These are phyloP conservation scores for Waltergamsia citrina DNA, from an alignment of 2,329 filamentous ascomycete genomes.

Conservation along the genomic window DNA sequence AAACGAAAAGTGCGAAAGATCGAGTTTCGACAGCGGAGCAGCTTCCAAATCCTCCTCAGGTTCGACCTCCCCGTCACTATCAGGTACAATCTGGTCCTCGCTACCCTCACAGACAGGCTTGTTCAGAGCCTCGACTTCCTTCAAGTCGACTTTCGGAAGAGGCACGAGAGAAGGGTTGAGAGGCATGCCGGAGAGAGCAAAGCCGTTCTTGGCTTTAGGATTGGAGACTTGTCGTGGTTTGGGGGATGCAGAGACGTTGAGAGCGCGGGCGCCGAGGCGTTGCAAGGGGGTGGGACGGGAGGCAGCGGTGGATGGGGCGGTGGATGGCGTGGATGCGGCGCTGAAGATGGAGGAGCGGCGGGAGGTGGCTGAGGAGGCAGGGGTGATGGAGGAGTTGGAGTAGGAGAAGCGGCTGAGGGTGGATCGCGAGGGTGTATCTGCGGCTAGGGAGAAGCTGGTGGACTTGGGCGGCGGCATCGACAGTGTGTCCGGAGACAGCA, in stretches of 20 bases:
- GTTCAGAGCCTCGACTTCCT: slow-evolving; percentile 43
- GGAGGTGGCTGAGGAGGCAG: slow-evolving; percentile 19
- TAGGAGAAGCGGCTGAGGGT: slow-evolving; percentile 24
- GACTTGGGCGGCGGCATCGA: slow-evolving; percentile 18
- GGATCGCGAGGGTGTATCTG: slow-evolving; percentile 18
- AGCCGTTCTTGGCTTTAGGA: slow-evolving; percentile 6
- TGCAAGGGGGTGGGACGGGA: slow-evolving; percentile 42
- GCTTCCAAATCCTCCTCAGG: slow-evolving; percentile 21
- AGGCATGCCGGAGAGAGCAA: slow-evolving; percentile 22
- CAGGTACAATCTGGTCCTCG: slow-evolving; percentile 46
- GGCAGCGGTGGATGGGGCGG: slow-evolving; percentile 28
- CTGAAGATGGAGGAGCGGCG: slow-evolving; percentile 25
- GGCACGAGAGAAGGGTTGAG: slow-evolving; percentile 46
- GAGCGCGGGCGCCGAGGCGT: slow-evolving; percentile 38
- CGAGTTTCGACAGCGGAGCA: slow-evolving; percentile 22
- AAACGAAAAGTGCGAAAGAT: slow-evolving; percentile 41
- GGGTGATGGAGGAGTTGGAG: slow-evolving; percentile 8
- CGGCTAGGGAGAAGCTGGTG: slow-evolving; percentile 8
- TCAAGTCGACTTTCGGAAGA: slow-evolving; percentile 42
- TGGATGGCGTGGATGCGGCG: slow-evolving; percentile 25
- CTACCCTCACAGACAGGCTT: slow-evolving; percentile 30
- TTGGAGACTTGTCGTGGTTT: slow-evolving; percentile 13
- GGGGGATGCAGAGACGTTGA: slow-evolving; percentile 16
- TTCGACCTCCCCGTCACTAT: slow-evolving; percentile 35
- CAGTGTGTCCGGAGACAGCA: slow-evolving; percentile 1